Percentiles rank a stretch among this genome's conserved stretches.
Conservation (phyloP, 1,139 yeast genomes). For the Taphrina pruni region DNA sequence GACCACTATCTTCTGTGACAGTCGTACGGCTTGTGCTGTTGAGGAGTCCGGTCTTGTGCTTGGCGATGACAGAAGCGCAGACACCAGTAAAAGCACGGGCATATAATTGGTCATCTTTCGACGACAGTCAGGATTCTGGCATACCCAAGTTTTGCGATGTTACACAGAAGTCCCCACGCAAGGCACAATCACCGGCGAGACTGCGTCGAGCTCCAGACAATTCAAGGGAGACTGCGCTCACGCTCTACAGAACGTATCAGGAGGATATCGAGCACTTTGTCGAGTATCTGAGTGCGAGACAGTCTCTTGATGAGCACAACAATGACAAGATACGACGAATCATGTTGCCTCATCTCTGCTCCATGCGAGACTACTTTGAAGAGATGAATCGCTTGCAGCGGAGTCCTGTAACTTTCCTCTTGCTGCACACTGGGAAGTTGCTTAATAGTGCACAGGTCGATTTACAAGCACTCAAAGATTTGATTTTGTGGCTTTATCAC, state of each 20-base stretch:
- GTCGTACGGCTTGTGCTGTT: too few relatives aligned
- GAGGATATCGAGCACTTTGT: conserved; percentile 18
- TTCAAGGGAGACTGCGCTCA: conserved; percentile 5
- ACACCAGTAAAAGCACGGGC: not conserved
- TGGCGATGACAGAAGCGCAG: not conserved
- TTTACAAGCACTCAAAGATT: conserved; percentile 1
- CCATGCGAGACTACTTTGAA: conserved; percentile 23
- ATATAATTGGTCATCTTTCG: not conserved
- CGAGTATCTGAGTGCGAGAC: not conserved
- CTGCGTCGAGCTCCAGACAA: not conserved
- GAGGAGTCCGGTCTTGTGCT: too few relatives aligned
- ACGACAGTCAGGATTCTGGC: not conserved
- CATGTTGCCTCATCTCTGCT: conserved; percentile 5
- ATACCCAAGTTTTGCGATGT: not conserved
- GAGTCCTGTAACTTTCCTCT: conserved; percentile 1
- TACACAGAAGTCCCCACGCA: not conserved
- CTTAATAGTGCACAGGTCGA: not conserved
- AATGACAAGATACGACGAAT: conserved; percentile 4
- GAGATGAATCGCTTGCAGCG: not conserved
- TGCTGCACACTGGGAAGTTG: too few relatives aligned
- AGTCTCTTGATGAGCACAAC: not conserved
- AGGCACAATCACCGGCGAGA: conserved; percentile 2
- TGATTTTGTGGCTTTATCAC: conserved; percentile 22
- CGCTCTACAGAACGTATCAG: conserved; percentile 9
- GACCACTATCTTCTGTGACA: too few relatives aligned